phyloP scores from a whole-genome alignment of 2,329 filamentous ascomycete species.

The Clonostachys chloroleuca region DNA sequence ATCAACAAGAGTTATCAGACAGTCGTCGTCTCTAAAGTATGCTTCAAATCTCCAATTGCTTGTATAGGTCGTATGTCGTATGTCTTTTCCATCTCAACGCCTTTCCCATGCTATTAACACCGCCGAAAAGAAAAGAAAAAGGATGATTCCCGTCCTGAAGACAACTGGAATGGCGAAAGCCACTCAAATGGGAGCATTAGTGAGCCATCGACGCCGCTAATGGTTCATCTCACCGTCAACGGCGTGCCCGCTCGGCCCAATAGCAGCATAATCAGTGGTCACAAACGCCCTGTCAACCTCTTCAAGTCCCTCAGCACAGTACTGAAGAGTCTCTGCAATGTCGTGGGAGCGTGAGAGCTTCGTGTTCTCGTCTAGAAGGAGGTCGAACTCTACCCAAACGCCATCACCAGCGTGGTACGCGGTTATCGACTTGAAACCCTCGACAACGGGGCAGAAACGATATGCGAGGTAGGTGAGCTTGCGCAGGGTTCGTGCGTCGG shows the following conservation, averaged over 20 bases:
- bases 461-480: conserved; percentile 24
- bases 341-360: conserved; percentile 21
- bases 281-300: conserved; percentile 25
- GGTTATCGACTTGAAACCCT: conserved; percentile 23
- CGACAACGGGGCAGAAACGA: conserved; percentile 21
- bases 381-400: conserved; percentile 24
- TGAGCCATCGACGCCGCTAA: neutral
- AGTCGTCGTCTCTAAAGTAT: no score
- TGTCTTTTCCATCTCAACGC: no score
- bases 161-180: no score
- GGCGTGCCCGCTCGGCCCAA: conserved; percentile 21
- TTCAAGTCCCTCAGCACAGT: conserved; percentile 21
- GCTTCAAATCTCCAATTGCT: no score
- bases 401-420: conserved; percentile 25
- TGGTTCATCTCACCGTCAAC: conserved; percentile 9
- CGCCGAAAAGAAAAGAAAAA: no score
- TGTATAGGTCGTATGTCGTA: no score
- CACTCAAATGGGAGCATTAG: no score
- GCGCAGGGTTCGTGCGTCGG: conserved; percentile 16
- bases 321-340: conserved; percentile 25
- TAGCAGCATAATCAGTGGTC: conserved; percentile 23
- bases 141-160: no score
- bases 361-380: conserved; percentile 21
- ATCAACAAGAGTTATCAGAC: no score
- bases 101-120: no score